Base-by-base conservation (phyloP, 495 filamentous ascomycete genomes). In the Neurospora sp. region DNA sequence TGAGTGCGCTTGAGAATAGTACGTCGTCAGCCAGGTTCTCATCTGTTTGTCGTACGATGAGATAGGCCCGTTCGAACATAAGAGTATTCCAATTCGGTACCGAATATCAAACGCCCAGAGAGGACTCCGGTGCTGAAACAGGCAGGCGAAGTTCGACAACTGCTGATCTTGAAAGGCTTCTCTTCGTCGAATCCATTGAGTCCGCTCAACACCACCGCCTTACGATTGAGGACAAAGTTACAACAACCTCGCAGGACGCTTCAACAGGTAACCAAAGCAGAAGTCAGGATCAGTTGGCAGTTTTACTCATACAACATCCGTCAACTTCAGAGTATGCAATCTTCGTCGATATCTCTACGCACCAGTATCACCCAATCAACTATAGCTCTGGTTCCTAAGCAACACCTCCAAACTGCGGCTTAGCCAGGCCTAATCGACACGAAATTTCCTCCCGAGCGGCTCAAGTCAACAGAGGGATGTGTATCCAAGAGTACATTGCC, bases 401-500 rank as follows among this genome's bases (percentile, higher is more conserved):
- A 62, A 62, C 9, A 66, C 54, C 5, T 34, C 13, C 11, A 4
- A 3, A 9, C 0, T 66, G 28, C 9, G 13, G 54, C 28, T 17
- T 34, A 31, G 54, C 24, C 28, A 66, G 28, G 15, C 13, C 54
- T 0, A 34, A 31, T 5, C 9, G 1, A 36, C 7, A 34, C 54
- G 28, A 34, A 15, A 66, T 19, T 9, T 36, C 31, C 15, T 9
- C 28, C 6, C 7, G 3, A 36, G 54, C 28, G 0, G 13, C 13
- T 9, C 24, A 19, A 66, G 48, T 19, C 4, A 0, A 66, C 15
- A 66, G 54, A 31, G 54, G 59, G 28, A 86, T 86, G 84, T 86
- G 84, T 74, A 75, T 82, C 77, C 71, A 76, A 24, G 84, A 86
- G 75, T 82, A 72, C 73, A 73, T 86, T 69, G 77, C 77, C 70